These are phyloP conservation scores for Lophiostoma macrostomum DNA, from an alignment of 495 filamentous ascomycete genomes.

Conservation along the genomic window DNA sequence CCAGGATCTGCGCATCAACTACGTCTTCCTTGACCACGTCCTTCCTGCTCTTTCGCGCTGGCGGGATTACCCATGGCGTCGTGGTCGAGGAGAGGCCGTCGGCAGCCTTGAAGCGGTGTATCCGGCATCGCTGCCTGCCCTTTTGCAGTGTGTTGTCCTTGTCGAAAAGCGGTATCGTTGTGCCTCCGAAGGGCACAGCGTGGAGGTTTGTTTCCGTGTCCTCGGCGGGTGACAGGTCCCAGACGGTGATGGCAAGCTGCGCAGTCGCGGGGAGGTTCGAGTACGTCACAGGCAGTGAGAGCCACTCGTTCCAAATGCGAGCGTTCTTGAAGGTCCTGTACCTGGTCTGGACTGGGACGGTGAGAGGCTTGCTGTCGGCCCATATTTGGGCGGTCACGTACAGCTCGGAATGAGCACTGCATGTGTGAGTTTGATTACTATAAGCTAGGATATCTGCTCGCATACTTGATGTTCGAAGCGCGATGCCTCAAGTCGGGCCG, in stretches of 20 bases:
- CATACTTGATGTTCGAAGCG: conserved; percentile 68
- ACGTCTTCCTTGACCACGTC: conserved; percentile 42
- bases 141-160: conserved; percentile 84
- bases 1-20: conserved; percentile 59
- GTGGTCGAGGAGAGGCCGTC: conserved; percentile 80
- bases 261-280: conserved; percentile 72
- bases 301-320: conserved; percentile 94
- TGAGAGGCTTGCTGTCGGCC: conserved; percentile 92
- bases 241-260: conserved; percentile 88
- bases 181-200: conserved; percentile 88
- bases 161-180: conserved; percentile 86
- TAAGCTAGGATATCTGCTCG: neutral
- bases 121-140: conserved; percentile 84
- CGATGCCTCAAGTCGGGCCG: conserved; percentile 77
- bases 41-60: conserved; percentile 50
- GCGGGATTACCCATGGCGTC: conserved; percentile 64
- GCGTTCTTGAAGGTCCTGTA: conserved; percentile 82
- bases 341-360: conserved; percentile 84
- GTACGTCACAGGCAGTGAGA: conserved; percentile 78
- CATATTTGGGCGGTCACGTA: conserved; percentile 91
- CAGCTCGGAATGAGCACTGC: conserved; percentile 68
- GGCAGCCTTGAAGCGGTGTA: conserved; percentile 77
- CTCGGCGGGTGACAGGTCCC: conserved; percentile 84
- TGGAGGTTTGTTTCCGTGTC: conserved; percentile 63
- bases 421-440: neutral